Percentiles rank a stretch among this genome's conserved stretches.
Conservation (phyloP, 139 green algal species). For the Closterium sp. region DNA sequence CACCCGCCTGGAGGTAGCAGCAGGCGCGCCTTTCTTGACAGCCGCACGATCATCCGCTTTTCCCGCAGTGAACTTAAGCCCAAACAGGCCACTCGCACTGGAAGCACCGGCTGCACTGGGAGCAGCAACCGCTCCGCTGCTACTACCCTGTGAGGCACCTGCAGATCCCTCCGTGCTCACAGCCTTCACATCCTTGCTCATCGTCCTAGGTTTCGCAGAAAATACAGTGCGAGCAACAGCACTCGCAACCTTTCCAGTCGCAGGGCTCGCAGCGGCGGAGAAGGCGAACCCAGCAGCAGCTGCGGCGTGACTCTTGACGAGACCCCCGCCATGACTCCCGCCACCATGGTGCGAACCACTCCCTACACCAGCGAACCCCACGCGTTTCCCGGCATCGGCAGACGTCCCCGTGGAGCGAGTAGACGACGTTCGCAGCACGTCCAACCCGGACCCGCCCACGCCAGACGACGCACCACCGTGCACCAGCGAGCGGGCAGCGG, state of each 20-base stretch:
- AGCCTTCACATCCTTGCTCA: neutral
- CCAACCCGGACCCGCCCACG: neutral
- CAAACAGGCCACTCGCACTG: neutral
- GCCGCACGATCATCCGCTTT: neutral
- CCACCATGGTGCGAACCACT: too few relatives aligned
- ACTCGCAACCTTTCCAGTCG: neutral
- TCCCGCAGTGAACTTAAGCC: neutral
- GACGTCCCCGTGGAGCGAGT: neutral
- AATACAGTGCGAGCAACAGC: neutral
- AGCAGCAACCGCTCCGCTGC: neutral
- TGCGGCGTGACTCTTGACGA: neutral
- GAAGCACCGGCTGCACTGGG: too few relatives aligned
- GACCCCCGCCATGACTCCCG: too few relatives aligned
- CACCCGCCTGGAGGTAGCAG: neutral
- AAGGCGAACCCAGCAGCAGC: neutral
- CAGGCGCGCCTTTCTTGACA: neutral
- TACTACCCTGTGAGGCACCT: neutral
- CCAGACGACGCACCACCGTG: neutral
- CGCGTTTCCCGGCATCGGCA: neutral
- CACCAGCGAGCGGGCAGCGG: neutral
- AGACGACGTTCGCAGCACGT: neutral
- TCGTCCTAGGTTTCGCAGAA: neutral
- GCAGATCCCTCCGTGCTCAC: neutral
- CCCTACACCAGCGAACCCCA: neutral
- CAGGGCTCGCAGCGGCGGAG: neutral